Evolutionary conservation across 2,329 filamentous ascomycete species (phyloP).

Genomic region (Ramichloridium luteum): DNA sequence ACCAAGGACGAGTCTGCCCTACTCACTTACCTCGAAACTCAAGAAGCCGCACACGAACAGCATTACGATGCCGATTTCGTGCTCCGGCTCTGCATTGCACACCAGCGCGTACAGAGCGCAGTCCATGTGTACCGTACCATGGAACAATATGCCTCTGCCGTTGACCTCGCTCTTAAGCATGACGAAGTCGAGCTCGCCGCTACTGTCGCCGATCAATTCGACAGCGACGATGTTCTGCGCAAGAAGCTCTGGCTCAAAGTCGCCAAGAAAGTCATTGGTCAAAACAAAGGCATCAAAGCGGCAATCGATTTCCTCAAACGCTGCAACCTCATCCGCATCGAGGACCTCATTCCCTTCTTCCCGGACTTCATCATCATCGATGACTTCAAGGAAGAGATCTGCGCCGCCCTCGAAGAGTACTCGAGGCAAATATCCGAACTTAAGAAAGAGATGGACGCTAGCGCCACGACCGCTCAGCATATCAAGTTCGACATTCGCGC

Average conservation of each 20-base stretch:
- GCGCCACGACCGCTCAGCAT: slow-evolving; percentile 72
- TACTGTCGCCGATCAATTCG: slow-evolving; percentile 74
- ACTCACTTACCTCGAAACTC: slow-evolving; percentile 77
- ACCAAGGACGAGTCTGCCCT: slow-evolving; percentile 76
- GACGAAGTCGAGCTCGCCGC: slow-evolving; percentile 81
- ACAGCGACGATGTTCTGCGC: slow-evolving; percentile 59
- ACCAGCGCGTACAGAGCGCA: slow-evolving; percentile 83
- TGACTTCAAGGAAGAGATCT: slow-evolving; percentile 98
- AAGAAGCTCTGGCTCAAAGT: slow-evolving; percentile 95
- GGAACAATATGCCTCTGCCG: slow-evolving; percentile 86
- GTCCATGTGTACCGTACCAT: slow-evolving; percentile 97
- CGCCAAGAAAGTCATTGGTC: slow-evolving; percentile 82
- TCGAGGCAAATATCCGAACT: slow-evolving; percentile 77
- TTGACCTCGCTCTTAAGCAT: slow-evolving; percentile 82
- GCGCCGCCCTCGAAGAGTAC: slow-evolving; percentile 84
- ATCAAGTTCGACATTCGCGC: slow-evolving; percentile 82
- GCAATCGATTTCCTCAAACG: slow-evolving; percentile 89
- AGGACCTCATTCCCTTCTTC: slow-evolving; percentile 96
- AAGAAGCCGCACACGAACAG: slow-evolving; percentile 61
- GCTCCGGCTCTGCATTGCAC: slow-evolving; percentile 84
- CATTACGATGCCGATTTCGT: slow-evolving; percentile 94
- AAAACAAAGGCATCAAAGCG: slow-evolving; percentile 67
- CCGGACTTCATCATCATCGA: slow-evolving; percentile 98
- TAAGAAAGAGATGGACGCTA: slow-evolving; percentile 92
- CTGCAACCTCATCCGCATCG: slow-evolving; percentile 84